A percentile compares a stretch with the other conserved stretches of the same genome.
Evolutionary conservation across 805 yeast species (phyloP).

Genomic region (Lachancea dasiensis): DNA sequence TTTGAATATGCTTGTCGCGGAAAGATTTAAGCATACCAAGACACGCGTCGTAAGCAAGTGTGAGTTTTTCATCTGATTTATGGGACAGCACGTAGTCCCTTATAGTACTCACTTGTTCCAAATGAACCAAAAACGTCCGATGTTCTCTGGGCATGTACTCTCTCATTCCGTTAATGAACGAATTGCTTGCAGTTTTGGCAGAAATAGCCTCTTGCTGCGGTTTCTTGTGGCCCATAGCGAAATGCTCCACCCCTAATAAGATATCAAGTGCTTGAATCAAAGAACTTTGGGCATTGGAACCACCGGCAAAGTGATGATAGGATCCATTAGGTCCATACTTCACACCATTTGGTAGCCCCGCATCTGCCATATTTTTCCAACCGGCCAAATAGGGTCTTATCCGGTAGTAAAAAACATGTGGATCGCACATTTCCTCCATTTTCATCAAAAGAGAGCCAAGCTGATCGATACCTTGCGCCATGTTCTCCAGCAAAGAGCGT

Average conservation of each 20-base stretch:
- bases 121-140: constrained; percentile 59
- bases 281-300: constrained; percentile 91
- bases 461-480: constrained; percentile 71
- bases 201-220: constrained; percentile 21
- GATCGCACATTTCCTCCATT: constrained; percentile 94
- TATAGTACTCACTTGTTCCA: constrained; percentile 53
- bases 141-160: constrained; percentile 87
- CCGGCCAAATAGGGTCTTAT: constrained; percentile 90
- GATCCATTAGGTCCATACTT: constrained; percentile 59
- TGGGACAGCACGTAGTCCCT: constrained; percentile 55
- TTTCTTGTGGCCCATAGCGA: constrained; percentile 62
- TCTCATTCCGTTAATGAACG: constrained; percentile 79
- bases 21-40: constrained; percentile 82
- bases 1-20: constrained; percentile 89
- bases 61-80: constrained; percentile 45
- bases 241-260: constrained; percentile 68
- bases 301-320: constrained; percentile 69
- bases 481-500: constrained; percentile 44
- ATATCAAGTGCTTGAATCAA: constrained; percentile 82
- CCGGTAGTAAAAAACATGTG: constrained; percentile 81
- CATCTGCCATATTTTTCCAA: constrained; percentile 86
- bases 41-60: constrained; percentile 78
- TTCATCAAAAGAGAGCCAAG: constrained; percentile 67
- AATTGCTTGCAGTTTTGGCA: constrained; percentile 31
- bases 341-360: constrained; percentile 76